These are phyloP conservation scores for Trichoderma sp. DNA, from an alignment of 2,329 filamentous ascomycete species.

Conservation along the genomic window DNA sequence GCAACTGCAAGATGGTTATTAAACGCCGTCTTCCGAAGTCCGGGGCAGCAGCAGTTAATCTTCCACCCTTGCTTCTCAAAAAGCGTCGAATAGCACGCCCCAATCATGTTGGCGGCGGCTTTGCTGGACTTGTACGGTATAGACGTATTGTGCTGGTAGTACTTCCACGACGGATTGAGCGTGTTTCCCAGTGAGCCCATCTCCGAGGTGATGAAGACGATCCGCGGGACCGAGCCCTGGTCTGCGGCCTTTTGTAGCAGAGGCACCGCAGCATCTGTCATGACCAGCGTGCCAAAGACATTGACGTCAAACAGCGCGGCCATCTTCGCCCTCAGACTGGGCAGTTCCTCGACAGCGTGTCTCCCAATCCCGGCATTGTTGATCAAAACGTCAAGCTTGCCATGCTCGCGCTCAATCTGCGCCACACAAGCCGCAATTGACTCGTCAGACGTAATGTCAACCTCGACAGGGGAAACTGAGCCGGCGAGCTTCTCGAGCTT, in stretches of 20 bases:
- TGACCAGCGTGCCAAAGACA: conserved; percentile 15
- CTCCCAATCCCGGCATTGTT: conserved; percentile 24
- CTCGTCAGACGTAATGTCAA: conserved; percentile 19
- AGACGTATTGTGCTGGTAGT: conserved; percentile 5
- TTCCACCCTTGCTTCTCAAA: conserved; percentile 14
- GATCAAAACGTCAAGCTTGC: conserved; percentile 19
- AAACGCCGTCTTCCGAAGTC: conserved; percentile 13
- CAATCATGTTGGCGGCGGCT: conserved; percentile 21
- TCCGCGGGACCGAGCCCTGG: conserved; percentile 14
- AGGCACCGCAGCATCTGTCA: conserved; percentile 5
- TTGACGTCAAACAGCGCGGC: conserved; percentile 8
- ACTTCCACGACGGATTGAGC: conserved; percentile 18
- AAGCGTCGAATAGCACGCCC: conserved; percentile 9
- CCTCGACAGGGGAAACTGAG: conserved; percentile 5
- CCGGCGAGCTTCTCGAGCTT: conserved; percentile 1
- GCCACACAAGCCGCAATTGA: conserved; percentile 16
- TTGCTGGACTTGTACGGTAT: conserved; percentile 23
- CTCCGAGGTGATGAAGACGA: conserved; percentile 20
- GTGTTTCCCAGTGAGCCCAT: conserved; percentile 19
- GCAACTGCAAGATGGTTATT: conserved; percentile 6
- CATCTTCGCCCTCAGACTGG: conserved; percentile 12
- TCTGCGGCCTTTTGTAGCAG: conserved; percentile 14
- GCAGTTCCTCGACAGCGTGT: neutral
- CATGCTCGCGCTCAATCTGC: conserved; percentile 10
- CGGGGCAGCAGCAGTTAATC: conserved; percentile 21